These are phyloP conservation scores for Xylaria sp. DNA, from an alignment of 2,329 filamentous ascomycete genomes.

Conservation along the genomic window DNA sequence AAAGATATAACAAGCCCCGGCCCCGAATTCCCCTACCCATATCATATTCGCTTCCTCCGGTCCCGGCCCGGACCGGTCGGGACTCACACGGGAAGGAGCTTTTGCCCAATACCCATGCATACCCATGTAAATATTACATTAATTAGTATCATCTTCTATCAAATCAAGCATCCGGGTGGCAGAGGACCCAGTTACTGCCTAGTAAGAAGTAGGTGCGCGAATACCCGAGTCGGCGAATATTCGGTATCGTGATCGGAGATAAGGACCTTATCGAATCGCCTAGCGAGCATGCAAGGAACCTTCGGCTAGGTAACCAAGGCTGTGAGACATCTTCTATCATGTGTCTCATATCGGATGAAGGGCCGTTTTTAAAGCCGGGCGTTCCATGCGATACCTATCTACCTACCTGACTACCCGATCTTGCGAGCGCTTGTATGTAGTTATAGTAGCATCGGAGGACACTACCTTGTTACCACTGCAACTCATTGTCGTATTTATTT, in stretches of 20 bases:
- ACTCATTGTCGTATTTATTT: conserved; percentile 11
- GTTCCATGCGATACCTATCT: no score
- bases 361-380: neutral
- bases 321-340: neutral
- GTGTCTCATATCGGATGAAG: neutral
- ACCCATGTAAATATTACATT: no score
- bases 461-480: conserved; percentile 20
- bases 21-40: neutral
- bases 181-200: neutral
- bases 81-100: neutral
- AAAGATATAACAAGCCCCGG: neutral
- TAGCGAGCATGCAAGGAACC: neutral
- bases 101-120: no score
- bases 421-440: neutral
- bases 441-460: conserved; percentile 13
- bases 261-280: neutral
- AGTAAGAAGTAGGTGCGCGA: neutral
- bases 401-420: neutral
- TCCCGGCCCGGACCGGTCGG: neutral
- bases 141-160: no score
- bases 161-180: neutral
- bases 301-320: neutral
- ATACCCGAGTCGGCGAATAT: neutral
- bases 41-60: neutral
- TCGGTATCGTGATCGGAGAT: conserved; percentile 6